Evolutionary conservation across 2,329 filamentous ascomycete species (phyloP).

Genomic region (Cladosporium sp.): DNA sequence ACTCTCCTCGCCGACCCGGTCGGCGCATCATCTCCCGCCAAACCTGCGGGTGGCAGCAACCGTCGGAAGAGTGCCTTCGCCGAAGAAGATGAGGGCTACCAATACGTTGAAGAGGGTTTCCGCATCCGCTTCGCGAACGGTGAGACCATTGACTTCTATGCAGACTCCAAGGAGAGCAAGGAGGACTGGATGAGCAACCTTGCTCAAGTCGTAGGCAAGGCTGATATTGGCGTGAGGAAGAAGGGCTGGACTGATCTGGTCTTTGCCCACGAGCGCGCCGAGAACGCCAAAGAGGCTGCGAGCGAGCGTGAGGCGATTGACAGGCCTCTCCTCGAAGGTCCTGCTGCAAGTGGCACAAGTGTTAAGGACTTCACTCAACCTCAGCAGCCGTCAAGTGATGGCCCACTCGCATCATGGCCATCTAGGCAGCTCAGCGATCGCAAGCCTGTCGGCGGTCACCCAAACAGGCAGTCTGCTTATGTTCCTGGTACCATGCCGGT

Average conservation of each 20-base stretch:
- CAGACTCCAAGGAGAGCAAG: conserved; percentile 80
- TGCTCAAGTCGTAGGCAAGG: conserved; percentile 62
- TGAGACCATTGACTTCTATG: conserved; percentile 97
- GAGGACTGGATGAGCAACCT: conserved; percentile 92
- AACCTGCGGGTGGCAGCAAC: conserved; percentile 33
- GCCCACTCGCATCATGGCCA: neutral
- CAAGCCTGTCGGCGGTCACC: conserved; percentile 16
- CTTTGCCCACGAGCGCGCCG: conserved; percentile 40
- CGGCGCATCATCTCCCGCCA: conserved; percentile 63
- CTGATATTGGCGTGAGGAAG: conserved; percentile 46
- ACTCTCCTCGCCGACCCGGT: conserved; percentile 74
- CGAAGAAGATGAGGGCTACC: conserved; percentile 97
- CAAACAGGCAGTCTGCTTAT: conserved; percentile 17
- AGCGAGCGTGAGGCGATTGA: conserved; percentile 8
- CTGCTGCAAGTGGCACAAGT: conserved; percentile 13
- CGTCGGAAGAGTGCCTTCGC: conserved; percentile 92
- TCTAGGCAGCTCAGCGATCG: conserved; percentile 19
- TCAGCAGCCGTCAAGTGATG: conserved; percentile 15
- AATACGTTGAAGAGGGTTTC: conserved; percentile 99
- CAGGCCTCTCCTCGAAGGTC: conserved; percentile 4
- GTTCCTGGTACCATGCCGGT: conserved; percentile 24
- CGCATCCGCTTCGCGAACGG: conserved; percentile 97
- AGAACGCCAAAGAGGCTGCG: conserved; percentile 4
- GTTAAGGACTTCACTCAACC: conserved; percentile 27
- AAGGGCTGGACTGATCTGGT: conserved; percentile 56